phyloP scores from a whole-genome alignment of 164 flowering plant genomes.

The Euptelea pleiosperma region DNA sequence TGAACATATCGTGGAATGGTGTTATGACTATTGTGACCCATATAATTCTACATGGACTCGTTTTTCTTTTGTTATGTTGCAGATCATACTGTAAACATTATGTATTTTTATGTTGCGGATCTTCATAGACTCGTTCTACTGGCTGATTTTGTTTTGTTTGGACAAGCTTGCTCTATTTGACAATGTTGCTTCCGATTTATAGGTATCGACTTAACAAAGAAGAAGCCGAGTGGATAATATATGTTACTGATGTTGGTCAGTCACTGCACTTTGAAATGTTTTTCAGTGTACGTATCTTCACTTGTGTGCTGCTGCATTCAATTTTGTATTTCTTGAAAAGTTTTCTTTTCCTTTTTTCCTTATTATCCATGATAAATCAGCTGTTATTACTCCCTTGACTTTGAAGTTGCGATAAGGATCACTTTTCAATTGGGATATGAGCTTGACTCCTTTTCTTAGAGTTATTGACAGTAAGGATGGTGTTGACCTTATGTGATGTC shows the following conservation, averaged over 20 bases:
- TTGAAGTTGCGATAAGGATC: neutral
- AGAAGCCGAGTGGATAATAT: conserved; percentile 93
- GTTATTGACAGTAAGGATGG: neutral
- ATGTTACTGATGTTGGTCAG: conserved; percentile 97
- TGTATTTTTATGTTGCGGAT: neutral
- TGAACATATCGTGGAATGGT: too few species aligned
- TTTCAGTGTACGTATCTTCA: conserved; percentile 59
- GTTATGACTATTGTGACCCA: too few species aligned
- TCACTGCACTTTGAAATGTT: conserved; percentile 88
- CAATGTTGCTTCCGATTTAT: conserved; percentile 14
- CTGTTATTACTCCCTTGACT: neutral
- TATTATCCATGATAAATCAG: neutral
- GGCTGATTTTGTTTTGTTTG: neutral
- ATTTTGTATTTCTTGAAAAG: neutral
- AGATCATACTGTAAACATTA: neutral
- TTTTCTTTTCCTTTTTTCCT: neutral
- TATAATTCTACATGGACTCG: neutral
- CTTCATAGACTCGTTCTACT: neutral
- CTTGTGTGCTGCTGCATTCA: neutral
- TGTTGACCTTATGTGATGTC: neutral
- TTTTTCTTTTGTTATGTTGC: neutral
- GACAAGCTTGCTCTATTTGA: neutral
- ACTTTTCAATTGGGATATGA: neutral
- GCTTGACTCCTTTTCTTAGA: neutral
- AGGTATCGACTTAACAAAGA: conserved; percentile 98